Conservation (phyloP, 2,329 filamentous ascomycete genomes). For the Colletotrichum liriopes region DNA sequence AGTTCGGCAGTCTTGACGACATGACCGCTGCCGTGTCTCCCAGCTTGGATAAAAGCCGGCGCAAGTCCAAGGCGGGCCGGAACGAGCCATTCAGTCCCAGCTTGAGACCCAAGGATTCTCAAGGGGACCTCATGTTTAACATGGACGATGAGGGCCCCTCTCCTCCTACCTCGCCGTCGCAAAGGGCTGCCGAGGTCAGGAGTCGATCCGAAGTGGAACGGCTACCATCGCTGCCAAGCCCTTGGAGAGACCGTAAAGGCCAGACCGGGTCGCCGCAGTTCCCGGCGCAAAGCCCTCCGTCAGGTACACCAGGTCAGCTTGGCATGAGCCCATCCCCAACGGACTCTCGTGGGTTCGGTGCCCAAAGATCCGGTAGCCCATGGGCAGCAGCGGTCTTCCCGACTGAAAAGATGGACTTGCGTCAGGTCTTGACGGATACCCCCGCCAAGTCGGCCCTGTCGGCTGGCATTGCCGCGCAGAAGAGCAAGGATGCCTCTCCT, state of each 20-base stretch:
- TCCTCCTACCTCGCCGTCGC: constrained; percentile 44
- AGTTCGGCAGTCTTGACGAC: constrained; percentile 78
- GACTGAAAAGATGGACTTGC: constrained; percentile 79
- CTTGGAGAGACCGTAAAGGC: constrained; percentile 57
- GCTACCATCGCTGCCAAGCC: constrained; percentile 51
- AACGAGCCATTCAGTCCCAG: constrained; percentile 77
- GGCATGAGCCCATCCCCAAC: constrained; percentile 30
- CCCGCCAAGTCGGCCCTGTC: constrained; percentile 69
- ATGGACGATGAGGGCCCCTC: constrained; percentile 85
- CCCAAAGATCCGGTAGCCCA: constrained; percentile 55
- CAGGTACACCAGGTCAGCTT: constrained; percentile 2
- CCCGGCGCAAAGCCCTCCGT: constrained; percentile 17
- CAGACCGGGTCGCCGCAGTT: constrained; percentile 22
- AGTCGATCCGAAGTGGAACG: constrained; percentile 15
- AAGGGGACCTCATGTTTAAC: constrained; percentile 87
- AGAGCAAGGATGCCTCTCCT: constrained; percentile 55
- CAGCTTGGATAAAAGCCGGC: constrained; percentile 61
- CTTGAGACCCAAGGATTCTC: constrained; percentile 78
- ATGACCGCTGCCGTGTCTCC: constrained; percentile 55
- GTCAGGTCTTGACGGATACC: constrained; percentile 80
- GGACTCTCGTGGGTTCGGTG: constrained; percentile 8
- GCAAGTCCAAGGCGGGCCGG: constrained; percentile 61
- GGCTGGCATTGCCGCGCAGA: constrained; percentile 68
- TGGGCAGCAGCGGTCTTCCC: constrained; percentile 68
- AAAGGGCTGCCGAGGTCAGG: constrained; percentile 24